Conservation (phyloP, 805 yeast species). For the Brettanomyces sp. region DNA sequence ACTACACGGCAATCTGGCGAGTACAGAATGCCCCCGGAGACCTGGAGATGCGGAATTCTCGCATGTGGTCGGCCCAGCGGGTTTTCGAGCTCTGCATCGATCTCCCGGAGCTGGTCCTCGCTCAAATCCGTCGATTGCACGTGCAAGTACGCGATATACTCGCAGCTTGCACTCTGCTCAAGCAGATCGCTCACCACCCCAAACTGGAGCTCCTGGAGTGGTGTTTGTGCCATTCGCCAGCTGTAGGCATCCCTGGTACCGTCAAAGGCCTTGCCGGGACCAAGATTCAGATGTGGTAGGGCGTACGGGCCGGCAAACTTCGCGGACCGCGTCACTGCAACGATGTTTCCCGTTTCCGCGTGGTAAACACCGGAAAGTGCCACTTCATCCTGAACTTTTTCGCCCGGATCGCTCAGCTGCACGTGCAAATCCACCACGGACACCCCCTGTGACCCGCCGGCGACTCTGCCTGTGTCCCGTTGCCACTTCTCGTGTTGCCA, state of each 20-base stretch:
- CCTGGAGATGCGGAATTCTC: conserved; percentile 42
- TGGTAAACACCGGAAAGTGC: conserved; percentile 56
- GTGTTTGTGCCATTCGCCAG: conserved; percentile 34
- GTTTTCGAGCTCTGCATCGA: conserved; percentile 62
- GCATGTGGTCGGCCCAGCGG: conserved; percentile 78
- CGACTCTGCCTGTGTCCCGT: background rate
- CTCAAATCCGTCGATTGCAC: conserved; percentile 50
- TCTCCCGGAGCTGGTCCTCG: conserved; percentile 40
- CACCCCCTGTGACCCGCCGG: conserved; percentile 11
- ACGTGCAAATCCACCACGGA: conserved; percentile 25
- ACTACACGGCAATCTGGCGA: conserved; percentile 85
- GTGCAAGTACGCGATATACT: conserved; percentile 60
- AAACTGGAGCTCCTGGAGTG: conserved; percentile 28
- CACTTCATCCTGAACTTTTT: conserved; percentile 40
- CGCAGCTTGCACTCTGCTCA: conserved; percentile 43
- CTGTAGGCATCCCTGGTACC: conserved; percentile 35
- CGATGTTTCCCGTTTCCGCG: conserved; percentile 53
- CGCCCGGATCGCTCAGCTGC: conserved; percentile 33
- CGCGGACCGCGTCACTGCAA: conserved; percentile 51
- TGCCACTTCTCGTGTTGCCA: conserved; percentile 7
- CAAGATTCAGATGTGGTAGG: conserved; percentile 45
- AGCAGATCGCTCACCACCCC: conserved; percentile 28
- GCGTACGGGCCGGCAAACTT: conserved; percentile 56
- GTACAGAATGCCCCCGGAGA: conserved; percentile 54
- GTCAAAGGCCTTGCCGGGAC: conserved; percentile 31